These are phyloP conservation scores for Vickermania ingenoplastis DNA, from an alignment of 208 protist species.

Conservation along the genomic window DNA sequence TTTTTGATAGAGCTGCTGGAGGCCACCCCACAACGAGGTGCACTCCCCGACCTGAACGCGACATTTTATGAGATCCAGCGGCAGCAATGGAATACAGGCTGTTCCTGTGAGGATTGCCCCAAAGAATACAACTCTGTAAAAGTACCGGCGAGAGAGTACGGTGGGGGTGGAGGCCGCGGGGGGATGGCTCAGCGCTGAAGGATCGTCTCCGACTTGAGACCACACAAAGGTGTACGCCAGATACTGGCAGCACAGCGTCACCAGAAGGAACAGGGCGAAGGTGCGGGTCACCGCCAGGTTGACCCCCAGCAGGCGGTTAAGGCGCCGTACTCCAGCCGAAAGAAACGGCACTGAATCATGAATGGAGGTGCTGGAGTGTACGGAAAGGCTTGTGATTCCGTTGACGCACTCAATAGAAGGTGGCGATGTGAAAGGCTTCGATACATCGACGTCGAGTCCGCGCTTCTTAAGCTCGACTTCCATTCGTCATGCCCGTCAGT, in stretches of 20 bases:
- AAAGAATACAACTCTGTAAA: constrained; percentile 13
- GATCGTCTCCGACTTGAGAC: no score
- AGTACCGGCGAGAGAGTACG: background rate
- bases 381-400: no score
- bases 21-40: constrained; percentile 23
- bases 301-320: background rate
- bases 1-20: constrained; percentile 18
- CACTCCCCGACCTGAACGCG: constrained; percentile 78
- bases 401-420: no score
- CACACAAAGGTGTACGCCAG: background rate
- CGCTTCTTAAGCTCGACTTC: no score
- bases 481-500: no score
- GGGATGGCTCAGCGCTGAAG: no score
- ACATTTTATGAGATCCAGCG: constrained; percentile 74
- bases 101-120: constrained; percentile 45
- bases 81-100: constrained; percentile 49
- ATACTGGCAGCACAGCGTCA: background rate
- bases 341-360: no score
- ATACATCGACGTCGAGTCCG: no score
- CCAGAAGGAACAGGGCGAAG: background rate
- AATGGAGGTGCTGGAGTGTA: no score
- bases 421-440: no score
- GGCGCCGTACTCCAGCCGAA: no score
- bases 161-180: no score
- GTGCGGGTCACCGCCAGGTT: background rate